These are phyloP conservation scores for Pleurotus djamor DNA, from an alignment of 768 basidiomycete species.

Conservation along the genomic window DNA sequence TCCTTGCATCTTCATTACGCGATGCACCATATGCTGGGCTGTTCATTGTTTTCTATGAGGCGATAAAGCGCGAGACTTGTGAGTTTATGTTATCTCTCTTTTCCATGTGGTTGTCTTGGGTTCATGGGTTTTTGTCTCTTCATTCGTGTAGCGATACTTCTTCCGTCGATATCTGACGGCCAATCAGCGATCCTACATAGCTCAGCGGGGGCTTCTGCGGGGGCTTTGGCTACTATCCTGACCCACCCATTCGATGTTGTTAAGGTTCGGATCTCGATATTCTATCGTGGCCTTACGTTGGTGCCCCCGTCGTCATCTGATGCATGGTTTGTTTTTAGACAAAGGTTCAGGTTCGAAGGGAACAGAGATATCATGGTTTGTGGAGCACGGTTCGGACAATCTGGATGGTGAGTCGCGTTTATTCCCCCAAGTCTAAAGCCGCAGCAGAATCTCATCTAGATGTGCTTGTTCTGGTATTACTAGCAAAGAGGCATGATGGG, in stretches of 20 bases:
- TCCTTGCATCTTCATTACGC: constrained; percentile 83
- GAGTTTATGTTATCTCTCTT: constrained; percentile 16
- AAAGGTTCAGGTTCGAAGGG: constrained; percentile 87
- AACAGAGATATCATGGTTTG: constrained; percentile 73
- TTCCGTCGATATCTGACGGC: constrained; percentile 40
- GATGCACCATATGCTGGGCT: constrained; percentile 95
- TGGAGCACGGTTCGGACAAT: constrained; percentile 61
- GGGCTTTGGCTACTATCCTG: constrained; percentile 76
- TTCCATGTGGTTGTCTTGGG: constrained; percentile 6
- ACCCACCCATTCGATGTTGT: constrained; percentile 96
- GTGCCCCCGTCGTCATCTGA: constrained; percentile 2
- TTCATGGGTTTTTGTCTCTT: neutral
- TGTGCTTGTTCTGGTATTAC: neutral
- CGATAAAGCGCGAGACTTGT: constrained; percentile 76
- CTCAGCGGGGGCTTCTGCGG: constrained; percentile 74
- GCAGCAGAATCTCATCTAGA: neutral
- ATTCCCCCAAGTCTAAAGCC: neutral
- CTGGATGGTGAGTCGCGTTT: constrained; percentile 51
- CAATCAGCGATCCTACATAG: constrained; percentile 56
- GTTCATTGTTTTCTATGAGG: constrained; percentile 87
- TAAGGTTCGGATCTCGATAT: constrained; percentile 52
- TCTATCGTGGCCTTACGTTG: neutral
- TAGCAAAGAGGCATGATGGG: constrained; percentile 81
- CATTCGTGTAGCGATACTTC: constrained; percentile 31
- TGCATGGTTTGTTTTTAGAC: constrained; percentile 47